Percentiles rank a stretch among this genome's conserved stretches.
phyloP scores from a whole-genome alignment of 1,139 yeast genomes.

The Arxiozyma heterogenica region DNA sequence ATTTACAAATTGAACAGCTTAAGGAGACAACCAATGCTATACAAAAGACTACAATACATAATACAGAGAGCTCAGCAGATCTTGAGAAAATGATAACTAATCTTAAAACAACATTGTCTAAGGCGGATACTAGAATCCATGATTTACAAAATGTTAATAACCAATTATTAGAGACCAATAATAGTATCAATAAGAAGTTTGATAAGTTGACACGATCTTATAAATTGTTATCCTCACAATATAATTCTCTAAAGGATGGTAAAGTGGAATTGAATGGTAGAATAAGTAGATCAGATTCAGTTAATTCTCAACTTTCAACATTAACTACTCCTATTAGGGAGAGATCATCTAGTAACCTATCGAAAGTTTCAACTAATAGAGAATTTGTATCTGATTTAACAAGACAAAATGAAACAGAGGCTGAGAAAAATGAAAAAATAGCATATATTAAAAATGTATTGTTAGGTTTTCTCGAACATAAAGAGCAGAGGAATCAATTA shows the following conservation, averaged over 20 bases:
- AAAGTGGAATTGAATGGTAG: conserved; percentile 23
- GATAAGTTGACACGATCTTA: conserved; percentile 61
- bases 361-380: conserved; percentile 5
- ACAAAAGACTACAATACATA: conserved; percentile 21
- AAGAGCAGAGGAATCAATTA: conserved; percentile 77
- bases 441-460: conserved; percentile 83
- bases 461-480: conserved; percentile 81
- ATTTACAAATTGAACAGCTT: conserved; percentile 25
- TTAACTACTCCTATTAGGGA: not conserved
- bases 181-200: conserved; percentile 56
- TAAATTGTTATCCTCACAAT: conserved; percentile 49
- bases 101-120: conserved; percentile 45
- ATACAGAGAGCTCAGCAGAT: conserved; percentile 23
- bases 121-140: conserved; percentile 41
- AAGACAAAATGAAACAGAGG: conserved; percentile 16
- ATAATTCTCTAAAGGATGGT: conserved; percentile 34
- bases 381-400: not conserved
- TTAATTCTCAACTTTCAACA: conserved; percentile 11
- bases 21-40: conserved; percentile 19
- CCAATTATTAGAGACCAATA: conserved; percentile 53
- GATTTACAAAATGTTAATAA: conserved; percentile 52
- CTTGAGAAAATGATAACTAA: conserved; percentile 33
- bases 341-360: conserved; percentile 6
- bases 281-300: conserved; percentile 22
- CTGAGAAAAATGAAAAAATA: conserved; percentile 37